Base-by-base conservation (phyloP, 2,329 filamentous ascomycete genomes). In the Nigrograna mackinnonii region DNA sequence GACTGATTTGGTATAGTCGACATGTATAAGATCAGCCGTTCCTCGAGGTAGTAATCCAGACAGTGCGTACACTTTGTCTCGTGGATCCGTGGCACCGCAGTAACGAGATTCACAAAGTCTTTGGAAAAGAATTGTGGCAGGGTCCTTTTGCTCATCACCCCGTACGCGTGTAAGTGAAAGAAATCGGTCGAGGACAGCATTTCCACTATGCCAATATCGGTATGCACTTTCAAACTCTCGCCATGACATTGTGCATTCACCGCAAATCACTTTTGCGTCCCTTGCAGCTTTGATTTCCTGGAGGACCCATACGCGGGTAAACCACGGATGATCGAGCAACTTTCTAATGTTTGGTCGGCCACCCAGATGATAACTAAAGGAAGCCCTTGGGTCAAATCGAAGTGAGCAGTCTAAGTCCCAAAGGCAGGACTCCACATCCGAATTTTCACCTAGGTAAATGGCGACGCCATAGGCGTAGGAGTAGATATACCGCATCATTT, bases 401-500 rank as follows among this genome's bases (percentile, higher is more conserved):
- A 28, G 24, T 28, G 24, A 28, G 24, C 24, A 9, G n/a, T 28
- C 24, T 28, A 28, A 28, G 24, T 28, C 24, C 24, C 24, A 28
- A n/a, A 28, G 24, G 24, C 24, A 28, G 24, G 24, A 28, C n/a
- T 28, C 24, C 24, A 9, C 24, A 9, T 28, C 24, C 24, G 24
- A 28, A 28, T n/a, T n/a, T 9, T 28, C 24, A 28, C 24, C 24
- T 28, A 28, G n/a, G n/a, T 28, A 28, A 28, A 28, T 28, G 24
- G 24, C 24, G 24, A 28, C 24, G n/a, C 24, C 24, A 28, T 28
- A 28, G 24, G 24, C 24, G 24, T 28, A 28, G 24, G 24, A 28
- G 24, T 28, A 28, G 24, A 28, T 28, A 28, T 28, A 28, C n/a
- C 24, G 24, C 24, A 28, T 28, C 24, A 28, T 28, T 28, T 28